These are phyloP conservation scores for Coelastrella sp. DNA, from an alignment of 139 green algal genomes.

Conservation along the genomic window DNA sequence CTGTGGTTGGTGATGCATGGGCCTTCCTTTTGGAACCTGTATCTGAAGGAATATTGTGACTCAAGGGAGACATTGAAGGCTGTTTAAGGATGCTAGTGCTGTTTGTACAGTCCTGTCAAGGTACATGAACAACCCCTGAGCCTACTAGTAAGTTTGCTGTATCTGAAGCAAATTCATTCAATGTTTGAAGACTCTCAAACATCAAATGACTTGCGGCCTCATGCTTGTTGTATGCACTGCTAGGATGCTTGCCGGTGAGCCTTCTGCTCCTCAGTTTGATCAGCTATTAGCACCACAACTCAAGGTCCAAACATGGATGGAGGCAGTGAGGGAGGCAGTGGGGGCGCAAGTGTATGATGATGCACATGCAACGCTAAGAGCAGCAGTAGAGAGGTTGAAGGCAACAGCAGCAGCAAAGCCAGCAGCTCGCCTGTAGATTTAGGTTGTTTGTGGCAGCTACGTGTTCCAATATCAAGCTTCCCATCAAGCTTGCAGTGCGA, in stretches of 20 bases:
- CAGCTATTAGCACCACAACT: conserved; percentile 38
- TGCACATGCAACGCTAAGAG: conserved; percentile 4
- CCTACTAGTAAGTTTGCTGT: neutral
- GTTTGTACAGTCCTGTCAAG: too few relatives aligned
- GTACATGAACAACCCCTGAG: too few relatives aligned
- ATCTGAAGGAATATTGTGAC: too few relatives aligned
- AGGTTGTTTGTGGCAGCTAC: too few relatives aligned
- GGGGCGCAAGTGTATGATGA: conserved; percentile 17
- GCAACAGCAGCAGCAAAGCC: conserved; percentile 25
- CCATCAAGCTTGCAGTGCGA: too few relatives aligned
- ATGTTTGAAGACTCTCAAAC: neutral
- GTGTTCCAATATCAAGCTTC: too few relatives aligned
- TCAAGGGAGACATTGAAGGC: too few relatives aligned
- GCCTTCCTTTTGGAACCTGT: too few relatives aligned
- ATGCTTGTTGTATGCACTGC: neutral
- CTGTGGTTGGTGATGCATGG: too few relatives aligned
- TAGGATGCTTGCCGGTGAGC: conserved; percentile 40
- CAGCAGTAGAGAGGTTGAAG: conserved; percentile 3
- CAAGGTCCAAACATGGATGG: conserved; percentile 23
- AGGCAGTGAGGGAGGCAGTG: neutral
- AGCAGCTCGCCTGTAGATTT: neutral
- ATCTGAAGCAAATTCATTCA: too few relatives aligned
- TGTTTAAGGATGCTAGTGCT: too few relatives aligned
- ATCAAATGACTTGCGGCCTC: neutral
- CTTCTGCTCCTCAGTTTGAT: neutral